phyloP scores from a whole-genome alignment of 164 flowering plant genomes.

The Houttuynia cordata region DNA sequence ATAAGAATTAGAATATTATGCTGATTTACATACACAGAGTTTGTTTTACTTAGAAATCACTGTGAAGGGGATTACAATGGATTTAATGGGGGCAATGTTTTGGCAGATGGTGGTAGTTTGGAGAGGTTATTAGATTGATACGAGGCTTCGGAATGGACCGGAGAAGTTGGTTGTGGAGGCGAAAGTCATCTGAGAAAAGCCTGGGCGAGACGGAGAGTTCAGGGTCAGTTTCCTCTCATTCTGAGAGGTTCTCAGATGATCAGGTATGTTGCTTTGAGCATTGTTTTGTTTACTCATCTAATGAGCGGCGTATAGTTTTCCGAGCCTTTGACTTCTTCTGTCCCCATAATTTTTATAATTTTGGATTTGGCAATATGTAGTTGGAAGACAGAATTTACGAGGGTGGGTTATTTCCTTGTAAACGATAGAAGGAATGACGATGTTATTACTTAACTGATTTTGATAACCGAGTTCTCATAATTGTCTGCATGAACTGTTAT shows the following conservation, averaged over 20 bases:
- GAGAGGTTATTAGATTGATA: not conserved
- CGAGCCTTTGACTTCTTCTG: not conserved
- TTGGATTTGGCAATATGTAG: too few species aligned
- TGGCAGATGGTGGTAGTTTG: not conserved
- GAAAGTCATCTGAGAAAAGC: conserved; percentile 37
- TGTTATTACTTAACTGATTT: too few species aligned
- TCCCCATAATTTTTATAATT: too few species aligned
- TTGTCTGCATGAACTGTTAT: too few species aligned
- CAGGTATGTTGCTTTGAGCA: conserved; percentile 20
- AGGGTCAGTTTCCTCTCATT: conserved; percentile 45
- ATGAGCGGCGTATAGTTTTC: not conserved
- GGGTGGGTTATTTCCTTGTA: too few species aligned
- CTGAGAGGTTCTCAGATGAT: conserved; percentile 47
- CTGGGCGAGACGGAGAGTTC: conserved; percentile 53
- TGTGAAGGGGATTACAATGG: not conserved
- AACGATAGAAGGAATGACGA: too few species aligned
- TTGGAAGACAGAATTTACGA: too few species aligned
- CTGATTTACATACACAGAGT: not conserved
- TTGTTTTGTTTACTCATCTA: not conserved
- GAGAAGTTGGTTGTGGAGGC: conserved; percentile 49
- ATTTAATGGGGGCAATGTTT: not conserved
- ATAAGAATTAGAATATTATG: not conserved
- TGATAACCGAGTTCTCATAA: too few species aligned
- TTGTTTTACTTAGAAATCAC: not conserved
- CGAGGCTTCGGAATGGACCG: conserved; percentile 25